Evolutionary conservation across 1,284 basidiomycete species (phyloP), one percentile per base, ranked within the genome.

Genomic region (Apiotrichum porosum): DNA sequence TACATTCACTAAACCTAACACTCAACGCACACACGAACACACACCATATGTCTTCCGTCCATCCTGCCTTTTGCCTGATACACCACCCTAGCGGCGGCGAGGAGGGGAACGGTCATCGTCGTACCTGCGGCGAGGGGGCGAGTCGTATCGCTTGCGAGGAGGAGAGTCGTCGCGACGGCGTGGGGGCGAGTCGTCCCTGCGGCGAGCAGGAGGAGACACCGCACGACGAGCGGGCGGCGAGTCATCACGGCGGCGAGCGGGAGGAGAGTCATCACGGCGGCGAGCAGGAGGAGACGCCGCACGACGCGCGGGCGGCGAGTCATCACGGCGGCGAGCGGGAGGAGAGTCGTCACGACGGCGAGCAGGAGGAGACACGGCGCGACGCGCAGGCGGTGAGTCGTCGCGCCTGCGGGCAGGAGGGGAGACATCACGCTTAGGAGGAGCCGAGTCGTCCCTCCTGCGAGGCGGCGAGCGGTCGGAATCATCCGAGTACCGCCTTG

Each of bases 321-420:
- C 41, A 21, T 37, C 22, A 4, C 47, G 39, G 9, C 44, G 37
- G n/a, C 44, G 49, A 8, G 28, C 37, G 10, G 49, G 44, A 14
- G 37, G 23, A 8, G 34, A 33, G 22, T 40, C 34, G n/a, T n/a
- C 36, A 19, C 49, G 49, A 26, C 50, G 37, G 32, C 41, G 44
- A 6, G 42, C 46, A 28, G 43, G 51, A 1, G 51, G 32, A 10
- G 24, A 28, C 32, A 1, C 47, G 43, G 19, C 47, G 47, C 48
- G 52, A 8, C 40, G 52, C 2, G 54, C 42, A 37, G 51, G 54
- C 15, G 58, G 33, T 13, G 34, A 19, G 44, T 43, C 45, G 28
- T 44, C 41, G 18, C 52, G 41, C 17, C 56, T 51, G 17, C 52
- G 56, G 10, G 49, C 48, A 3, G 60, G 60, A 17, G 44, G 44